These are phyloP conservation scores for Gossypium trilobum DNA, from an alignment of 441 rosid genomes.

Conservation along the genomic window DNA sequence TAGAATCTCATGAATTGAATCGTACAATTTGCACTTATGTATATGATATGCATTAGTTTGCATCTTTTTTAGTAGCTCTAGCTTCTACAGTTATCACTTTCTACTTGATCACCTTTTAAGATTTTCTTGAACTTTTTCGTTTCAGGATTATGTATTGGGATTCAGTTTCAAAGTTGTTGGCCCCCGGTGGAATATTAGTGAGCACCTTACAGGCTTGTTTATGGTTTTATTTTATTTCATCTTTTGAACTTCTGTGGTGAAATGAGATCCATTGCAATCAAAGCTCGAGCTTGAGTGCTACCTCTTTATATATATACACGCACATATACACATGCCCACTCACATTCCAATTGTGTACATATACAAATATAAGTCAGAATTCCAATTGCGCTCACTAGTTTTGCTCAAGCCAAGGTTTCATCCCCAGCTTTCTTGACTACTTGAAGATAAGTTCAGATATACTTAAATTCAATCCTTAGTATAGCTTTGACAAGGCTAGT, in stretches of 20 bases:
- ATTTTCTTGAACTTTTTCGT: conserved; percentile 1
- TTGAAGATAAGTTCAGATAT: not conserved
- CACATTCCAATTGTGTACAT: not conserved
- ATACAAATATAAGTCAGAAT: not conserved
- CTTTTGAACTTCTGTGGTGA: not conserved
- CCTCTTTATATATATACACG: not conserved
- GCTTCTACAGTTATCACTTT: not conserved
- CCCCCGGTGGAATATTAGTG: conserved; percentile 75
- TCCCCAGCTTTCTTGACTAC: not conserved
- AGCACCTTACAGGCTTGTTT: conserved; percentile 19
- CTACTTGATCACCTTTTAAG: not conserved
- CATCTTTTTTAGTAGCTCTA: not conserved
- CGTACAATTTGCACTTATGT: not conserved
- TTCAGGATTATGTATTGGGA: conserved; percentile 84
- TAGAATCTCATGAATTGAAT: not conserved
- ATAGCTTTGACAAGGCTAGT: conserved; percentile 6
- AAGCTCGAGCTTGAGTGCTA: not conserved
- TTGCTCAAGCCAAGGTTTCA: not conserved
- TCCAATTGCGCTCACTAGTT: not conserved
- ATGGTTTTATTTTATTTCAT: not conserved
- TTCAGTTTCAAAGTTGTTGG: conserved; percentile 67
- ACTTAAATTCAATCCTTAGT: not conserved
- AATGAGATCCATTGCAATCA: not conserved
- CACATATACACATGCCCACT: not conserved
- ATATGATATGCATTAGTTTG: not conserved